phyloP scores from a whole-genome alignment of 2,329 filamentous ascomycete genomes.

The Diaporthe batatas region DNA sequence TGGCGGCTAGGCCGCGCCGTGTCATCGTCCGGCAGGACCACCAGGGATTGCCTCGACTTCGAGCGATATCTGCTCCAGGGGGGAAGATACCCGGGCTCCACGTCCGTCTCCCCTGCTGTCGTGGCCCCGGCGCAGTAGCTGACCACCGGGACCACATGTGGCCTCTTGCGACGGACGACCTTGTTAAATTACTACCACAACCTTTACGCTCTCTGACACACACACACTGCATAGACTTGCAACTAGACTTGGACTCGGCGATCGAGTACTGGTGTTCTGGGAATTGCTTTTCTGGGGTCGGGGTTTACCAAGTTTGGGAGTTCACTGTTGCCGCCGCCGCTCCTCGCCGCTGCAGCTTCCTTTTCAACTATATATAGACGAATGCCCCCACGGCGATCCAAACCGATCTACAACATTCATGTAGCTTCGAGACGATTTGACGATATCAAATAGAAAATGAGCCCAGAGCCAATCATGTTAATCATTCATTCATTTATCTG shows the following conservation, averaged over 20 bases:
- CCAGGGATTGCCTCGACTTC: slow-evolving; percentile 55
- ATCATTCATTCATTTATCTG: neutral
- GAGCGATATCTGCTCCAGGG: slow-evolving; percentile 58
- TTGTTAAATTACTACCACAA: slow-evolving; percentile 12
- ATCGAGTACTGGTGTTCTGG: slow-evolving; percentile 37
- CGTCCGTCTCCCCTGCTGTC: slow-evolving; percentile 33
- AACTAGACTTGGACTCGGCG: slow-evolving; percentile 40
- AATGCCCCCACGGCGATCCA: slow-evolving; percentile 40
- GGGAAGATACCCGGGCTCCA: slow-evolving; percentile 52
- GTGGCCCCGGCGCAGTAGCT: slow-evolving; percentile 39
- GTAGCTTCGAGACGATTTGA: slow-evolving; percentile 39
- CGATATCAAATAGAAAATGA: slow-evolving; percentile 32
- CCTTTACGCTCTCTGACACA: slow-evolving; percentile 1
- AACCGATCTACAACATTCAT: slow-evolving; percentile 29
- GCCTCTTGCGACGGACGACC: slow-evolving; percentile 4
- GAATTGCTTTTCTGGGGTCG: slow-evolving; percentile 20
- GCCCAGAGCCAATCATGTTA: slow-evolving; percentile 19
- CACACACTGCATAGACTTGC: slow-evolving; percentile 33
- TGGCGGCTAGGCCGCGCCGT: slow-evolving; percentile 44
- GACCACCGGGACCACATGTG: neutral
- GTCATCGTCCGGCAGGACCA: slow-evolving; percentile 49
- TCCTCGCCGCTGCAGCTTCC: neutral
- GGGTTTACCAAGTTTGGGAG: slow-evolving; percentile 13
- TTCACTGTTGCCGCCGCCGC: slow-evolving; percentile 4
- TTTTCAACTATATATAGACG: slow-evolving; percentile 38